Percentiles rank a stretch among this genome's conserved stretches.
phyloP scores from a whole-genome alignment of 768 basidiomycete genomes.

The Lepiota venenata region DNA sequence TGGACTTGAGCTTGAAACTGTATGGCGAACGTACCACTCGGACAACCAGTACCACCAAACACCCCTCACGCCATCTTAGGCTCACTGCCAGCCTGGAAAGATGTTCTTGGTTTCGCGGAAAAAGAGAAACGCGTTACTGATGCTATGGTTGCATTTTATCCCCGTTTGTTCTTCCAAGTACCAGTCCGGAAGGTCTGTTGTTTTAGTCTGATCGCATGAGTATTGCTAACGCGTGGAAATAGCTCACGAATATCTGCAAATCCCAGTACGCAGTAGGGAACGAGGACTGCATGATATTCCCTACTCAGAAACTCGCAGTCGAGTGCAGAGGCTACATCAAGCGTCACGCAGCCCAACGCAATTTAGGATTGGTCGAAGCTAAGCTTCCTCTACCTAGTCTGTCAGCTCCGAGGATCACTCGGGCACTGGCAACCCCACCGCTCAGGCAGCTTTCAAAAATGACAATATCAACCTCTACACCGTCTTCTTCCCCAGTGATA shows the following conservation, averaged over 20 bases:
- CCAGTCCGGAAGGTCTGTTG: slow-evolving; percentile 38
- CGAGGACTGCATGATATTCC: slow-evolving; percentile 79
- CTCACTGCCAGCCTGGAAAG: slow-evolving; percentile 90
- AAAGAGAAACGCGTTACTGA: slow-evolving; percentile 77
- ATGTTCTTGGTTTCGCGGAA: slow-evolving; percentile 91
- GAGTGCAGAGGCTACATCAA: slow-evolving; percentile 74
- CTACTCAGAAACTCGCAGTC: slow-evolving; percentile 69
- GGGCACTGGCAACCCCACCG: too few species aligned
- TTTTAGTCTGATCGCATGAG: too few species aligned
- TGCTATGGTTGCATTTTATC: slow-evolving; percentile 87
- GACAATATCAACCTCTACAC: slow-evolving; percentile 65
- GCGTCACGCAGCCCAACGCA: slow-evolving; percentile 39
- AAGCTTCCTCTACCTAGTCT: slow-evolving; percentile 65
- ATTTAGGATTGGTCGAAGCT: slow-evolving; percentile 37
- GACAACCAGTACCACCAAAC: too few species aligned
- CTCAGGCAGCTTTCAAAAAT: too few species aligned
- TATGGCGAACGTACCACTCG: too few species aligned
- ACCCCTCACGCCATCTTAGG: slow-evolving; percentile 91
- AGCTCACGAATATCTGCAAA: slow-evolving; percentile 80
- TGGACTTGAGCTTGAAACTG: too few species aligned
- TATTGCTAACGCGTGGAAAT: too few species aligned
- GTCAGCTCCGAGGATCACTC: slow-evolving; percentile 40
- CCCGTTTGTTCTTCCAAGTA: slow-evolving; percentile 93
- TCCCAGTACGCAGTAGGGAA: slow-evolving; percentile 69
- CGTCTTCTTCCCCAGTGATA: slow-evolving; percentile 66